Evolutionary conservation across 192 early-diverging fungal genomes (phyloP), one percentile per base, ranked within the genome.

Genomic region (Coemansia sp.): DNA sequence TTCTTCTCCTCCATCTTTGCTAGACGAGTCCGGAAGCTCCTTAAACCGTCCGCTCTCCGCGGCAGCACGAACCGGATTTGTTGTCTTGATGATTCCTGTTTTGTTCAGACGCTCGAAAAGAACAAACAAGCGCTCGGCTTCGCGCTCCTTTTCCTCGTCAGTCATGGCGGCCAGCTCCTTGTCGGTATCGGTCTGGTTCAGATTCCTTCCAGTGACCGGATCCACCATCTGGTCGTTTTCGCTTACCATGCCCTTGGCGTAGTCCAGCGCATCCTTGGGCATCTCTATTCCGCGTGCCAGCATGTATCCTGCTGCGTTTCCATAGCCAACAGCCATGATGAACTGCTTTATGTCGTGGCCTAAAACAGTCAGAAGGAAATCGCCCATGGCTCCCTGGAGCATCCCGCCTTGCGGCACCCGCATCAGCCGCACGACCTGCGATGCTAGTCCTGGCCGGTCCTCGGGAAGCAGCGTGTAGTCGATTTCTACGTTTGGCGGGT

Each of bases 61-160:
- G 7, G 90, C 91, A 13, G 86, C 80, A 42, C 86, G 85, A 38
- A 92, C 70, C 2, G 91, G 91, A 63, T 93, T 89, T 7, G 86
- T 88, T 1, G 90, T 89, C 76, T 93, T 86, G 65, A 98, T 92
- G 4, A 99, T 79, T 21, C 97, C 97, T 8, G 92, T 96, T 65
- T 90, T 90, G 63, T 98, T 93, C 42, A 98, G 80, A 65, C 93
- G 86, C 64, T 99, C 95, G 84, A 99, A 95, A 76, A 98, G 84
- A 1, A 95, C 95, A 85, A 98, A 90, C 72, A 99, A 71, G 26
- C 87, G 86, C 74, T 96, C 94, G 4, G 94, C 95, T 67, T 99
- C 97, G 43, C 89, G 80, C 70, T 97, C 95, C 71, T 97, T 98
- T 73, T 99, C 96, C 71, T 96, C 97, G 45, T 96, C 94, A 3